phyloP scores from a whole-genome alignment of 495 filamentous ascomycete species.

The Xylaria scruposa region DNA sequence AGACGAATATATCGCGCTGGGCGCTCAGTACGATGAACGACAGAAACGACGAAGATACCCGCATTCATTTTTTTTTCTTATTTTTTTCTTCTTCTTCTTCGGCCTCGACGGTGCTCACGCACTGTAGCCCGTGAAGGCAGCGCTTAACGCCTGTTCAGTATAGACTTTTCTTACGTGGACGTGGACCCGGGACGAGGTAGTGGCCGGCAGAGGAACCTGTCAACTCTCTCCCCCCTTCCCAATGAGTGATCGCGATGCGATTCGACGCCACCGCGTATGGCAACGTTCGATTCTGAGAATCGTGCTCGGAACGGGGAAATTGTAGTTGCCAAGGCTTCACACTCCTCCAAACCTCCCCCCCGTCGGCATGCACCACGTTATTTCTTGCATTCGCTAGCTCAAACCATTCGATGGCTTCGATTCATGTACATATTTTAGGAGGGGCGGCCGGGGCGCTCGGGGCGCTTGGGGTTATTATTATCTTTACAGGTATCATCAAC shows the following conservation, averaged over 20 bases:
- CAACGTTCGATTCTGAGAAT: conserved; percentile 5
- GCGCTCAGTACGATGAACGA: conserved; percentile 41
- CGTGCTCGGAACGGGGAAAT: conserved; percentile 12
- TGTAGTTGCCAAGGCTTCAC: conserved; percentile 1
- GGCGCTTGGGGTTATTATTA: neutral
- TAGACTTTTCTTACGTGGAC: neutral
- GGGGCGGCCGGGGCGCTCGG: neutral
- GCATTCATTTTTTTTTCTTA: neutral
- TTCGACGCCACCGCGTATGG: too few species aligned
- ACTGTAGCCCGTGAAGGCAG: neutral
- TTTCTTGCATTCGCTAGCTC: conserved; percentile 30
- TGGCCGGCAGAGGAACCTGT: neutral
- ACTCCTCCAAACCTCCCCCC: too few species aligned
- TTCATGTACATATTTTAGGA: conserved; percentile 19
- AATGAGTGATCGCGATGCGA: neutral
- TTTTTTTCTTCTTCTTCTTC: neutral
- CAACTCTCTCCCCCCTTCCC: neutral
- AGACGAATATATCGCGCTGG: conserved; percentile 32
- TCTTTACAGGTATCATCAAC: neutral
- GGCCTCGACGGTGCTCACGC: neutral
- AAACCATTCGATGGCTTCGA: neutral
- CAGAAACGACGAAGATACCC: conserved; percentile 24
- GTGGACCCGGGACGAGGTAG: neutral
- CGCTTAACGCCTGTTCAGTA: conserved; percentile 13
- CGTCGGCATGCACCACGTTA: neutral